Base-by-base conservation (phyloP, 2,329 filamentous ascomycete species). In the Trichoderma sp. region DNA sequence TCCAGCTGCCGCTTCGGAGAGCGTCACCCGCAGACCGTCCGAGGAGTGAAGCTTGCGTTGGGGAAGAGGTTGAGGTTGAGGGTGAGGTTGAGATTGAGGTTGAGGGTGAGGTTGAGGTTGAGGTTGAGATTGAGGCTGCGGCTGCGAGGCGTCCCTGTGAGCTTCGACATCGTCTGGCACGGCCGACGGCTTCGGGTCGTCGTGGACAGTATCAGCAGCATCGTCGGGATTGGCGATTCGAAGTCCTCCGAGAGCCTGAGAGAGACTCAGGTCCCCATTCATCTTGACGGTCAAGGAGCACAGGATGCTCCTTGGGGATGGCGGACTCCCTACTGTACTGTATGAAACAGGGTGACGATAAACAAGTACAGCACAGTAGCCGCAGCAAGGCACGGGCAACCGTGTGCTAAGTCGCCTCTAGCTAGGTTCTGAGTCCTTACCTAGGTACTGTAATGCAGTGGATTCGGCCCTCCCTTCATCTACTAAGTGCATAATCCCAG, bases 211-310 rank as follows among this genome's bases (percentile, higher is more conserved):
- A 64, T 80, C 79, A 76, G 76, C 79, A 71, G 87, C 85, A 81
- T 95, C 89, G 82, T 97, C 94, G 66, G 94, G 94, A 80, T 98
- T 99, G 75, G 95, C 94, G 79, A 99, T 98, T 79, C 94, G 92
- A 80, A 99, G 84, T 75, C 94, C 94, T 76, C 95, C 95, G 76
- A 98, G 86, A 76, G 93, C 92, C 82, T 94, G 92, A 77, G 93
- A 95, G 73, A 98, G 88, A 81, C 92, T 97, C 78, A 97, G 83
- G 83, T 97, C 93, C 80, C 92, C 92, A 82, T 93, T 92, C 93
- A 97, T 97, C 79, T 77, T 85, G 75, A 48, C 69, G 72, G 63
- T 54, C 64, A 68, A 68, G 67, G 67, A 68, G 67, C 67, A 69
- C 48, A 29, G 54, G 50, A 60, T 52, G 64, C 67, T 67, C 67